Conservation (phyloP, 805 yeast species). For the Myxozyma melibiosi region DNA sequence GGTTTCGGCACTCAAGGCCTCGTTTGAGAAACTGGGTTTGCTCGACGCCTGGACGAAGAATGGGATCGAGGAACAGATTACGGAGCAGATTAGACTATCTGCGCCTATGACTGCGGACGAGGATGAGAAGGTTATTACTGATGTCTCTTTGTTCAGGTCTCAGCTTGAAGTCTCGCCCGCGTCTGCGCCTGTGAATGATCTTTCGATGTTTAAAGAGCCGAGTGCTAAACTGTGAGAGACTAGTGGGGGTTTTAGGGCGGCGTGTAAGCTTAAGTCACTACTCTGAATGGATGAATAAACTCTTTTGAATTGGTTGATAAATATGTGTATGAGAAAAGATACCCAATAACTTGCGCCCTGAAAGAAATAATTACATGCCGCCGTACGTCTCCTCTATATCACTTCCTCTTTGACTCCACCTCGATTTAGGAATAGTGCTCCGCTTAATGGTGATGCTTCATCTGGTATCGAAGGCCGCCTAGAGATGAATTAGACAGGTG, state of each 20-base stretch:
- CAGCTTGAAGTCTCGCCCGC: slow-evolving; percentile 56
- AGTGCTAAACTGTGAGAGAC: slow-evolving; percentile 28
- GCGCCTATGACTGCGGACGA: slow-evolving; percentile 54
- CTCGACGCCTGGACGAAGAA: slow-evolving; percentile 13
- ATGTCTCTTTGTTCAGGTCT: slow-evolving; percentile 60
- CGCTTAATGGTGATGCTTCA: slow-evolving; percentile 23
- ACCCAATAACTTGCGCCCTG: slow-evolving; percentile 14
- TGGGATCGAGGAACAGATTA: slow-evolving; percentile 15
- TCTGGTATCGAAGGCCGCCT: slow-evolving; percentile 33
- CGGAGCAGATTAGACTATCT: slow-evolving; percentile 30
- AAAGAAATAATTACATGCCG: neutral
- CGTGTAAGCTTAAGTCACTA: too few species aligned
- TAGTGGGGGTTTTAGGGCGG: too few species aligned
- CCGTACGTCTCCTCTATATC: neutral
- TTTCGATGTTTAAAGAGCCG: slow-evolving; percentile 18
- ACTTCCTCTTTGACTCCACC: neutral
- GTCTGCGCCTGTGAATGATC: slow-evolving; percentile 54
- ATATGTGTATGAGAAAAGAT: neutral
- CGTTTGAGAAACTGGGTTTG: slow-evolving; percentile 7
- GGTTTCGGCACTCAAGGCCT: slow-evolving; percentile 8
- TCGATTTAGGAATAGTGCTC: neutral
- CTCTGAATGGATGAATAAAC: too few species aligned
- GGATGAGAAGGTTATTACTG: slow-evolving; percentile 40
- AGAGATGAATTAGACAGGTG: neutral
- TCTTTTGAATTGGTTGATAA: neutral